A percentile compares a stretch with the other conserved stretches of the same genome.
Evolutionary conservation across 192 early-diverging fungal species (phyloP).

Genomic region (Backusella circina): DNA sequence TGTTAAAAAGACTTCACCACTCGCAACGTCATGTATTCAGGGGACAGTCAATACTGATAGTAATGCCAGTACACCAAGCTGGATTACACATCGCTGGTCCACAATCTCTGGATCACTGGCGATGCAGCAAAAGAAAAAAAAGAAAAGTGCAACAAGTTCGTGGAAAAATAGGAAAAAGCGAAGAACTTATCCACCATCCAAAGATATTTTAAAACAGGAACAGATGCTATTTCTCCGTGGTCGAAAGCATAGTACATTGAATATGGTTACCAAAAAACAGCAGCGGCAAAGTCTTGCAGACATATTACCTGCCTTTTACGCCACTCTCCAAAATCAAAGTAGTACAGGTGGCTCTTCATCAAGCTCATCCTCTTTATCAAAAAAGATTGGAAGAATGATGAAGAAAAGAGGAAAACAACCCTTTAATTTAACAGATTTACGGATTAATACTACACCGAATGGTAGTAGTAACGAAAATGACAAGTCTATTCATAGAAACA

Average conservation of each 20-base stretch:
- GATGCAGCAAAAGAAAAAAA: neutral
- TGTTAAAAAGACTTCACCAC: neutral
- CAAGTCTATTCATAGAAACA: neutral
- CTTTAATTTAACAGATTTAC: neutral
- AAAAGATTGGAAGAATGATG: neutral
- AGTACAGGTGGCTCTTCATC: neutral
- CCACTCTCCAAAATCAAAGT: neutral
- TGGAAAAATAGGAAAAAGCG: conserved; percentile 6
- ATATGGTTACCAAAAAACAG: neutral
- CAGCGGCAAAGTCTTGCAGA: neutral
- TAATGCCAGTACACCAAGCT: neutral
- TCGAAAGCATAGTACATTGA: neutral
- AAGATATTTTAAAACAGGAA: neutral
- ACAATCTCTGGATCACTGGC: neutral
- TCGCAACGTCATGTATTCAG: neutral
- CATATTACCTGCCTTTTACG: neutral
- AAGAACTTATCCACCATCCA: neutral
- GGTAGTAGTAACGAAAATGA: neutral
- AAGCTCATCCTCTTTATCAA: neutral
- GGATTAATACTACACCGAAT: neutral
- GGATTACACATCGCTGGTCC: conserved; percentile 1
- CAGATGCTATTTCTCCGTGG: neutral
- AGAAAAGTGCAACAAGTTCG: neutral
- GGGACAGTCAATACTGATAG: neutral
- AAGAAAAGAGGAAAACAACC: conserved; percentile 4